Base-by-base conservation (phyloP, 2,329 filamentous ascomycete genomes). In the Mycosphaerella sp. region DNA sequence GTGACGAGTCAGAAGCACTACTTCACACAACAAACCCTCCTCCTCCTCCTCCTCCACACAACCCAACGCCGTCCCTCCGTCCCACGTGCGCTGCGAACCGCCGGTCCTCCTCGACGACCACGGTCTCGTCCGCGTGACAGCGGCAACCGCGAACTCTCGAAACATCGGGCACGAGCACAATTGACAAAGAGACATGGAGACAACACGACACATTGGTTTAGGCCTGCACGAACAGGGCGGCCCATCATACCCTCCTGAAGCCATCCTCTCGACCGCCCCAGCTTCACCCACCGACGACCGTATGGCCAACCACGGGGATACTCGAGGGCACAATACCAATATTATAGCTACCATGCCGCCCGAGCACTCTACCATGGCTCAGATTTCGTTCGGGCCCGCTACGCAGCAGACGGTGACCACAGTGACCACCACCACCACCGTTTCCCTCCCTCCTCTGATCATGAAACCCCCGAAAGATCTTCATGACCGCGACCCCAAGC, bases 381-480 rank as follows among this genome's bases (percentile, higher is more conserved):
- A 82, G 64, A 77, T 85, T 55, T 81, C 80, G 2, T 81, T 82
- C 62, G 80, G 79, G 53, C 82, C 82, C 31, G 78, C 82, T 12
- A 85, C 82, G 10, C 79, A 81, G 64, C 84, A 82, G 9, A 84
- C 82, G 0, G 78, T 84, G 9, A 83, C 95, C 58, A 95, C 91
- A 1, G 96, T 92, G 0, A 96, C 91, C 0, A 96, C 90, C 0
- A 95, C 89, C 0, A 95, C 91, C 1, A 89, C 84, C 70, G 78
- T 89, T 72, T 72, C 77, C 12, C 95, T 93, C 62, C 91, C 92
- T 45, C 89, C 89, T n/a, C 77, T 96, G 54, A 78, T 88, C 53
- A 82, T 95, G 62, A 84, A 83, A 60, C 81, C 87, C 55, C 86
- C 89, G 23, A 81, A 82, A 50, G 81, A 83, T 48, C 78, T 90